Conservation (phyloP, 179 eudicot genomes). For the Corrigiola litoralis region DNA sequence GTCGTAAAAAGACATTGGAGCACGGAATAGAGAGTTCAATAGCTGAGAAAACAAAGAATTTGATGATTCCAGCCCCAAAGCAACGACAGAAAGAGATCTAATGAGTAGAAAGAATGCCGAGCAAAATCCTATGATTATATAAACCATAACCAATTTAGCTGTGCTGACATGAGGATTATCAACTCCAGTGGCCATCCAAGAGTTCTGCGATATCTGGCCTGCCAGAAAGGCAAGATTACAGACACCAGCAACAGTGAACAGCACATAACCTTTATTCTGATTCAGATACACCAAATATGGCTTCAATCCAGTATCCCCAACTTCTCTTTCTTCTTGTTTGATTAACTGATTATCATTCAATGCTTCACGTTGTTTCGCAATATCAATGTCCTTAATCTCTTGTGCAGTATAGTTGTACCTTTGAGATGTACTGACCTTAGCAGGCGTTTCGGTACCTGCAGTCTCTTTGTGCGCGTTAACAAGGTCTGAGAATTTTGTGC, state of each 20-base stretch:
- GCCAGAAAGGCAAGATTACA: conserved; percentile 38
- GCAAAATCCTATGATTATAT: conserved; percentile 48
- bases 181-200: conserved; percentile 79
- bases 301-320: conserved; percentile 63
- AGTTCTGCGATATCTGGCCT: conserved; percentile 55
- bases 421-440: conserved; percentile 25
- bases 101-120: conserved; percentile 39
- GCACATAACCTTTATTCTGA: conserved; percentile 55
- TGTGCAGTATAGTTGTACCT: conserved; percentile 20
- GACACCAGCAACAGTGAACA: conserved; percentile 40
- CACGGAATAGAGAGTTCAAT: conserved; percentile 62
- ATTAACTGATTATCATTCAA: conserved; percentile 49
- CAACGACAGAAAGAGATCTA: conserved; percentile 47
- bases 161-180: conserved; percentile 50
- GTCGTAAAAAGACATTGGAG: conserved; percentile 70
- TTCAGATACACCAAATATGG: conserved; percentile 55
- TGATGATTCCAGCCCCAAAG: conserved; percentile 58
- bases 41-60: conserved; percentile 55
- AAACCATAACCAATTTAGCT: conserved; percentile 52
- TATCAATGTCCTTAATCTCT: conserved; percentile 32
- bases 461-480: conserved; percentile 79
- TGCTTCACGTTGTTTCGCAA: conserved; percentile 24
- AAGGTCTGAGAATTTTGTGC: conserved; percentile 53
- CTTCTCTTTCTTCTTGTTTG: conserved; percentile 71
- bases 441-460: conserved; percentile 54